phyloP scores from a whole-genome alignment of 1,284 basidiomycete genomes.

The Leccinum fuscescens region DNA sequence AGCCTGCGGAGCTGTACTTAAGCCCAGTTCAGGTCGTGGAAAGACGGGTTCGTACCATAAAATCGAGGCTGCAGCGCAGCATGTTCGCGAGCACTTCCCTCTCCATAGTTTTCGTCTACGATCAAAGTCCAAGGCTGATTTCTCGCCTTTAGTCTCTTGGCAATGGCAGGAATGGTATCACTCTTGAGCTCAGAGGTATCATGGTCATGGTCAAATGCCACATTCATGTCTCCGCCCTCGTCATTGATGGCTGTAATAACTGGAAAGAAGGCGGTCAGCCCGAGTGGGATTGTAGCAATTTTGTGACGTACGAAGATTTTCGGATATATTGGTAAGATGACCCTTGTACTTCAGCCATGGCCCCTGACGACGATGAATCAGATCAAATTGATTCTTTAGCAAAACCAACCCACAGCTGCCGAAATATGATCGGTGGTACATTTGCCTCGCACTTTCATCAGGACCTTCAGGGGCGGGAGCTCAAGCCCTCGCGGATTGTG shows the following conservation, averaged over 20 bases:
- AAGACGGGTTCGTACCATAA: conserved; percentile 59
- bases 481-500: conserved; percentile 64
- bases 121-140: conserved; percentile 91
- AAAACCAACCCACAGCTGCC: conserved; percentile 64
- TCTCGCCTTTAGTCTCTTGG: conserved; percentile 82
- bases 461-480: conserved; percentile 77
- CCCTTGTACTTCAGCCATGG: conserved; percentile 99
- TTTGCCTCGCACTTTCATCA: conserved; percentile 93
- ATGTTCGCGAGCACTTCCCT: conserved; percentile 97
- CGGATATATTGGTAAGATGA: conserved; percentile 93
- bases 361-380: conserved; percentile 50
- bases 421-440: conserved; percentile 99
- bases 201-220: conserved; percentile 75
- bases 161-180: conserved; percentile 87
- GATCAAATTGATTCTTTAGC: neutral
- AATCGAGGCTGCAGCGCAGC: conserved; percentile 96
- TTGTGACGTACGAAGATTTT: conserved; percentile 78
- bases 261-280: conserved; percentile 43
- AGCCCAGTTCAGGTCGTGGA: neutral
- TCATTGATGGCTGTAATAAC: conserved; percentile 88
- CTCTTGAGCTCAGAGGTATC: conserved; percentile 45
- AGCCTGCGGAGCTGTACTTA: conserved; percentile 48
- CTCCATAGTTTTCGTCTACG: conserved; percentile 96
- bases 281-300: conserved; percentile 12
- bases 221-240: conserved; percentile 88